Percentiles rank a stretch among this genome's conserved stretches.
phyloP scores from a whole-genome alignment of 306 rosid genomes.

The Cicer chorassanicum region DNA sequence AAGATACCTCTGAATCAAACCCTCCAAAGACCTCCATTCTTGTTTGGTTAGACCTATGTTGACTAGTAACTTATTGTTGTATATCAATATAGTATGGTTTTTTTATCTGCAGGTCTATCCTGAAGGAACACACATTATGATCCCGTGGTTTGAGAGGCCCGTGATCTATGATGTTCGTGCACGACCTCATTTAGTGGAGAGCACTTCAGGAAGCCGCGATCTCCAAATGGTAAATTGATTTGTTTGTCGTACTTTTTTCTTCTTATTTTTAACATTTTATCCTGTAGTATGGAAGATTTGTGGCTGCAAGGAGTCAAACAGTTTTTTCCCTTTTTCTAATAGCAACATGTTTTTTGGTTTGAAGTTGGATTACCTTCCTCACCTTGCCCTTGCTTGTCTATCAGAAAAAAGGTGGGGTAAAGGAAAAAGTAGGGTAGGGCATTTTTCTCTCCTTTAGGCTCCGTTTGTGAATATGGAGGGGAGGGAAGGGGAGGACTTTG shows the following conservation, averaged over 20 bases:
- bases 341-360: constrained; percentile 17
- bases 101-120: constrained; percentile 52
- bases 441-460: not conserved
- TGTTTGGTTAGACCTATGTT: not conserved
- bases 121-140: constrained; percentile 50
- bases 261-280: constrained; percentile 4
- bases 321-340: not conserved
- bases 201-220: constrained; percentile 57
- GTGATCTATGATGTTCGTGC: constrained; percentile 53
- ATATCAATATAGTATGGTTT: constrained; percentile 6
- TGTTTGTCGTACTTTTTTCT: not conserved
- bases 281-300: constrained; percentile 5
- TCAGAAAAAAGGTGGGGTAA: not conserved
- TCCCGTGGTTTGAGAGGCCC: constrained; percentile 56
- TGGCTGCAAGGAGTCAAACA: constrained; percentile 27
- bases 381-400: not conserved
- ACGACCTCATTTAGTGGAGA: constrained; percentile 52
- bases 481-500: no score
- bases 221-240: constrained; percentile 46
- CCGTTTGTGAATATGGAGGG: no score
- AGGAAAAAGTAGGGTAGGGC: not conserved
- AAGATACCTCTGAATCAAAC: not conserved
- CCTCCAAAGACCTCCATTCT: not conserved
- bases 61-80: not conserved
- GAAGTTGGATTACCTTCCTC: constrained; percentile 11